A percentile compares a stretch with the other conserved stretches of the same genome.
Conservation (phyloP, 441 rosid genomes). For the Pelargonium citronellum region DNA sequence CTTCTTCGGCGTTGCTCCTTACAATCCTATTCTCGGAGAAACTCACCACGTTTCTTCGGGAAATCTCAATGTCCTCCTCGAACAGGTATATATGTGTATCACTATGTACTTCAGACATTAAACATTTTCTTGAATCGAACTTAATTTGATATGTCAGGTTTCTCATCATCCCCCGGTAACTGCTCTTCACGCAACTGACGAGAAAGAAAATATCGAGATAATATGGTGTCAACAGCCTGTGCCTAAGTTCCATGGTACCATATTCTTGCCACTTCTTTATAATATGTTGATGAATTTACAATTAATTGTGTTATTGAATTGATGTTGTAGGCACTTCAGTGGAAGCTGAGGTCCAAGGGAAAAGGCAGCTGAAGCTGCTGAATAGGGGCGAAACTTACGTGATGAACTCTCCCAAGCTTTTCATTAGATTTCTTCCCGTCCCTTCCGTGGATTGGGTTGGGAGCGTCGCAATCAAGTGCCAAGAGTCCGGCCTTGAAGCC, state of each 20-base stretch:
- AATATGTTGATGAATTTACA: background rate
- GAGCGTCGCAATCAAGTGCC: slow-evolving; percentile 45
- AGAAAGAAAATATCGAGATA: slow-evolving; percentile 50
- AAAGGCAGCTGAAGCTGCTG: slow-evolving; percentile 50
- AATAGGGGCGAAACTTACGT: slow-evolving; percentile 54
- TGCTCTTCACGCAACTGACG: slow-evolving; percentile 77
- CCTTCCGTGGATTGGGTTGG: slow-evolving; percentile 65
- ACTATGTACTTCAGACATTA: background rate
- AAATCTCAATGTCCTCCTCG: slow-evolving; percentile 54
- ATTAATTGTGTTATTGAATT: too few species aligned
- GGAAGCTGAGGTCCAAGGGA: slow-evolving; percentile 58
- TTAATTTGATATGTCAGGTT: slow-evolving; percentile 34
- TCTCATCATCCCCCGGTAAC: slow-evolving; percentile 83
- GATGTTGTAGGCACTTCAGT: slow-evolving; percentile 43
- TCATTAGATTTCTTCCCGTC: slow-evolving; percentile 48
- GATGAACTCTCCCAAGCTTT: slow-evolving; percentile 66
- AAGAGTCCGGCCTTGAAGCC: slow-evolving; percentile 54
- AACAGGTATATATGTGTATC: slow-evolving; percentile 43
- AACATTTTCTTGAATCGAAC: background rate
- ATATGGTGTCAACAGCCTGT: slow-evolving; percentile 55
- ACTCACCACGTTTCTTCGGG: slow-evolving; percentile 75
- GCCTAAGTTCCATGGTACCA: slow-evolving; percentile 62
- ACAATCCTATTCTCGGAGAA: slow-evolving; percentile 78
- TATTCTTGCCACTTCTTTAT: background rate
- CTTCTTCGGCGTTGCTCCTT: slow-evolving; percentile 67